Conservation (phyloP, 495 filamentous ascomycete genomes). For the Hyaloscypha variabilis region DNA sequence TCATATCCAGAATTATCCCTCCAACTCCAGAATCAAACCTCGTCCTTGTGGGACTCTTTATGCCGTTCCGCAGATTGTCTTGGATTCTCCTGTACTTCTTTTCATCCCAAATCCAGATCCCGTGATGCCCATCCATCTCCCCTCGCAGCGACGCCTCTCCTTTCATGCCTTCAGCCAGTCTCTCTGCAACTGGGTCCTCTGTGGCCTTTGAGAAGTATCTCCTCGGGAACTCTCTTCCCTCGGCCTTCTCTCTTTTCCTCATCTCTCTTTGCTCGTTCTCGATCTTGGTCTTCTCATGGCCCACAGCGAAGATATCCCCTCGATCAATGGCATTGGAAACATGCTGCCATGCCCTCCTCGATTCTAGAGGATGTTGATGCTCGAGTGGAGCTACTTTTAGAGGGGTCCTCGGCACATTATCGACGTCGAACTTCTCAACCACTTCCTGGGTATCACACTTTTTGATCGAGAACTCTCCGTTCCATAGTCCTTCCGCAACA, state of each 20-base stretch:
- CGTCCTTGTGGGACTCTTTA: conserved; percentile 33
- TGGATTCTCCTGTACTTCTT: conserved; percentile 30
- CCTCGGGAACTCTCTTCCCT: conserved; percentile 80
- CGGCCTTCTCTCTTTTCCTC: conserved; percentile 77
- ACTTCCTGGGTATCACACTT: conserved; percentile 63
- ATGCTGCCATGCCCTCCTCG: conserved; percentile 83
- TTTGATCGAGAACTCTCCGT: conserved; percentile 77
- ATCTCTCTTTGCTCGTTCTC: conserved; percentile 88
- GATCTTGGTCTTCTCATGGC: conserved; percentile 81
- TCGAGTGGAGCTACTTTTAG: conserved; percentile 75
- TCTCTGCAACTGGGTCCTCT: conserved; percentile 26
- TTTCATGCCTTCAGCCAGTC: conserved; percentile 14
- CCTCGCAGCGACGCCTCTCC: conserved; percentile 12
- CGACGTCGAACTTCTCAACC: conserved; percentile 71
- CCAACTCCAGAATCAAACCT: conserved; percentile 37
- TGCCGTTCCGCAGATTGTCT: conserved; percentile 15
- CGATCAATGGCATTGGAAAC: conserved; percentile 78
- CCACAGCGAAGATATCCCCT: conserved; percentile 82
- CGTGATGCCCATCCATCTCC: conserved; percentile 29
- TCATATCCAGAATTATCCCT: conserved; percentile 21
- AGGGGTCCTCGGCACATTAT: conserved; percentile 60
- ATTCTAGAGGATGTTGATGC: conserved; percentile 85
- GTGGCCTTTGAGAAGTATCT: conserved; percentile 68
- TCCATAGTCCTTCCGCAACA: conserved; percentile 91
- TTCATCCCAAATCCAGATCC: conserved; percentile 40